Evolutionary conservation across 208 protist species (phyloP).

Genomic region (Acanthamoeba quina): DNA sequence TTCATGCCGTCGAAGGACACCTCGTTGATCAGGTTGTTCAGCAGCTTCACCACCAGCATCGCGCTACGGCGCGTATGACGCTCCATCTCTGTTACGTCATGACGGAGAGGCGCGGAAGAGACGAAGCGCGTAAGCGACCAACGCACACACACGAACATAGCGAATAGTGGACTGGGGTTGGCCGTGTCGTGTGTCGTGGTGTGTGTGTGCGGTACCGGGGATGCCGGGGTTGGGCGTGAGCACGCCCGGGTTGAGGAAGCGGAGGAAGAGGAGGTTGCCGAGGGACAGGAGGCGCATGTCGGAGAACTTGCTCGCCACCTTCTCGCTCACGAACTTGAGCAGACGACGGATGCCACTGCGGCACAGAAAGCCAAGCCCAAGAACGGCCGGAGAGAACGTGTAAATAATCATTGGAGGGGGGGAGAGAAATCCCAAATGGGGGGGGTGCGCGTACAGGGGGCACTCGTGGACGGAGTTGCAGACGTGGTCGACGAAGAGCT

Average conservation of each 20-base stretch:
- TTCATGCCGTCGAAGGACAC: constrained; percentile 21
- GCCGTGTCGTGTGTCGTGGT: too few relatives aligned
- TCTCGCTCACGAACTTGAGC: constrained; percentile 20
- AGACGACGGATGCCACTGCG: background rate
- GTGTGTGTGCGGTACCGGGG: background rate
- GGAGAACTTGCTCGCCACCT: constrained; percentile 10
- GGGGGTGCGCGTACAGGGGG: background rate
- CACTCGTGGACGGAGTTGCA: constrained; percentile 18
- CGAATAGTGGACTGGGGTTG: too few relatives aligned
- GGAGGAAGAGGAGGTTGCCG: constrained; percentile 3
- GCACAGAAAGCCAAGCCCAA: too few relatives aligned
- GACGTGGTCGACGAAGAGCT: background rate
- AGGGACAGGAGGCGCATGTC: constrained; percentile 9
- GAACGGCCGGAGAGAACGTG: background rate
- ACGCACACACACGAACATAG: too few relatives aligned
- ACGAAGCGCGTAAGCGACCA: background rate
- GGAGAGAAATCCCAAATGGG: too few relatives aligned
- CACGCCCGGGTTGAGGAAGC: background rate
- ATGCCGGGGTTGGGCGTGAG: constrained; percentile 9
- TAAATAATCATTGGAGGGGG: background rate
- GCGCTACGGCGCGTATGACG: background rate
- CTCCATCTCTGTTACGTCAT: background rate
- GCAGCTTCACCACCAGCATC: constrained; percentile 13
- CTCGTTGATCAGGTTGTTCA: constrained; percentile 33
- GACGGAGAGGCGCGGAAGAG: background rate